Conservation (phyloP, 2,329 filamentous ascomycete species). For the Sphaerulina populicola region DNA sequence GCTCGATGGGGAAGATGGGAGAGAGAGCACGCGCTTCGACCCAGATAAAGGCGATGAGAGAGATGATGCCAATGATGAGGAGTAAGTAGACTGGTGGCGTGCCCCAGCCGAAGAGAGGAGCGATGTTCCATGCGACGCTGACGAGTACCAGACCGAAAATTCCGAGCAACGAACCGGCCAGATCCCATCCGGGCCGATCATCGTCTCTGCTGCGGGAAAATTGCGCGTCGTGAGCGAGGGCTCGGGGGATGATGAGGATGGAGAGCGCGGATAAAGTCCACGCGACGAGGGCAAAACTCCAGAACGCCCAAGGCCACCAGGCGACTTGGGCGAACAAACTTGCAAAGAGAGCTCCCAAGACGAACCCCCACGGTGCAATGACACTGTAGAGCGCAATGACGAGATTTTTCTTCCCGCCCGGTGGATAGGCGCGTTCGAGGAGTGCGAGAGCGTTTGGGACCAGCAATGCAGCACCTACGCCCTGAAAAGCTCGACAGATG, state of each 20-base stretch:
- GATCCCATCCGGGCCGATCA: constrained; percentile 21
- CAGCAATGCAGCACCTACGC: constrained; percentile 34
- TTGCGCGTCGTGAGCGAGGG: constrained; percentile 17
- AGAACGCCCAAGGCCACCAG: constrained; percentile 34
- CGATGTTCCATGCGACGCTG: constrained; percentile 32
- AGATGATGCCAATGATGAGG: constrained; percentile 26
- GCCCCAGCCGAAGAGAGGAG: constrained; percentile 29
- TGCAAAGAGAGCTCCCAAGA: constrained; percentile 31
- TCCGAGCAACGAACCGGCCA: constrained; percentile 25
- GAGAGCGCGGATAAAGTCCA: constrained; percentile 21
- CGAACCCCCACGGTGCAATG: constrained; percentile 32
- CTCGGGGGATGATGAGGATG: constrained; percentile 25
- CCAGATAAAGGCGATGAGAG: constrained; percentile 27
- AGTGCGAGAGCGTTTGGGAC: constrained; percentile 35
- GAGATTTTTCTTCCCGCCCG: constrained; percentile 35
- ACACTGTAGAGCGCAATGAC: constrained; percentile 35
- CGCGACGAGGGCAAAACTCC: constrained; percentile 26
- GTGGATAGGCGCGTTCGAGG: constrained; percentile 31
- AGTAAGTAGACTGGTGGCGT: constrained; percentile 27
- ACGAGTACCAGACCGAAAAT: constrained; percentile 29
- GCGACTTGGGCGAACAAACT: constrained; percentile 30
- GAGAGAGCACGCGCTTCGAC: constrained; percentile 24
- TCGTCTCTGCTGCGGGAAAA: constrained; percentile 10
- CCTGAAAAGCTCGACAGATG: constrained; percentile 36
- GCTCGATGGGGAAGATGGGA: constrained; percentile 25